These are phyloP conservation scores for Cyberlindnera mycetangii DNA, from an alignment of 805 yeast species.

Conservation along the genomic window DNA sequence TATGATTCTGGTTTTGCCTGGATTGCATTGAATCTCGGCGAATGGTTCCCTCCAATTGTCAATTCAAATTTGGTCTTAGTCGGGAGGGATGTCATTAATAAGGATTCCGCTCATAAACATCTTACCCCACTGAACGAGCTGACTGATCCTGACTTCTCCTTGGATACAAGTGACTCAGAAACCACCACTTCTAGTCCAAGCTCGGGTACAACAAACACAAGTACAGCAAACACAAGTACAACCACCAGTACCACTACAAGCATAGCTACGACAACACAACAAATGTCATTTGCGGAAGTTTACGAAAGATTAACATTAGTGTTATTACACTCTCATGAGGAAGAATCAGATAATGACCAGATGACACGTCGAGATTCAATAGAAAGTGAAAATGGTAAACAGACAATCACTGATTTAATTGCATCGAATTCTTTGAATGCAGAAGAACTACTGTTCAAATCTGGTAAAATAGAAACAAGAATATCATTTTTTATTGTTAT, in stretches of 20 bases:
- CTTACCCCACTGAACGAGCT: slow-evolving; percentile 23
- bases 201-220: no score
- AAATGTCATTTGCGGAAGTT: slow-evolving; percentile 58
- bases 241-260: no score
- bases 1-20: slow-evolving; percentile 84
- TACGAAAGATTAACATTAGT: slow-evolving; percentile 77
- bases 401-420: slow-evolving; percentile 18
- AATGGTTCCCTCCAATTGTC: slow-evolving; percentile 68
- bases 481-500: slow-evolving; percentile 65
- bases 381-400: slow-evolving; percentile 11
- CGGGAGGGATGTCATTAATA: slow-evolving; percentile 25
- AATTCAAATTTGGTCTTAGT: slow-evolving; percentile 24
- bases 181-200: no score
- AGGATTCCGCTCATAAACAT: slow-evolving; percentile 22
- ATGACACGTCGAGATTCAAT: slow-evolving; percentile 7
- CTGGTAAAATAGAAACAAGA: slow-evolving; percentile 61
- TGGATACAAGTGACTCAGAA: slow-evolving; percentile 27
- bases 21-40: slow-evolving; percentile 85
- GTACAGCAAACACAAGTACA: no score
- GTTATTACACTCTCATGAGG: slow-evolving; percentile 50
- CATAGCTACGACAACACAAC: no score
- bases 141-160: slow-evolving; percentile 12
- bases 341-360: slow-evolving; percentile 2
- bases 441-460: slow-evolving; percentile 42
- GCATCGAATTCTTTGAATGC: slow-evolving; percentile 19